A percentile compares a stretch with the other conserved stretches of the same genome.
Evolutionary conservation across 768 basidiomycete species (phyloP).

Genomic region (Scleroderma citrinum): DNA sequence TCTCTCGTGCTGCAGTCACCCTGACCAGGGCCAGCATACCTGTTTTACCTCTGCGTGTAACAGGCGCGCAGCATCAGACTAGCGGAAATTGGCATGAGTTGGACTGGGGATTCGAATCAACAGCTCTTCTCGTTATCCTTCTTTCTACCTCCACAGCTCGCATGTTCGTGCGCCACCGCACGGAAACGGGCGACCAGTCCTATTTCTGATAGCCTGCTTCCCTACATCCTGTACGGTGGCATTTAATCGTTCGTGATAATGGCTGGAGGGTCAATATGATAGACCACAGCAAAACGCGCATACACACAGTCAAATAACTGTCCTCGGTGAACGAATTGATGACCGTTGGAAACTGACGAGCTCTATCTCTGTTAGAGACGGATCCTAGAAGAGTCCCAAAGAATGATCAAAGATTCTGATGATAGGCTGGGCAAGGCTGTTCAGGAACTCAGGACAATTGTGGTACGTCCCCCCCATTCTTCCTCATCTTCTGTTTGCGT

Average conservation of each 20-base stretch:
- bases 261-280: not conserved
- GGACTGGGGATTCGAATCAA: not conserved
- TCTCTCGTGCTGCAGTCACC: not conserved
- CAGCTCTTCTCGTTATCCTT: not conserved
- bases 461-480: conserved; percentile 46
- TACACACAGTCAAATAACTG: not conserved
- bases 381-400: conserved; percentile 70
- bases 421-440: conserved; percentile 55
- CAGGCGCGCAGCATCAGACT: not conserved
- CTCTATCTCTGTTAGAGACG: conserved; percentile 38
- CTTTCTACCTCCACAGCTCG: conserved; percentile 1
- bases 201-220: conserved; percentile 1
- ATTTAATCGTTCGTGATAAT: not conserved
- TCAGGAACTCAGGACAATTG: conserved; percentile 56
- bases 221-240: not conserved
- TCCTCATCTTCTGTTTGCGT: conserved; percentile 10
- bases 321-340: not conserved
- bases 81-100: not conserved
- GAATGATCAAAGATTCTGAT: conserved; percentile 70
- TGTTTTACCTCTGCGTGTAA: not conserved
- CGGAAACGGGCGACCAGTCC: not conserved
- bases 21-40: not conserved
- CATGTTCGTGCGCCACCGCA: not conserved
- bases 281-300: not conserved
- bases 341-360: not conserved